phyloP scores from a whole-genome alignment of 345 rosid genomes.

The Chamaenerion angustifolium region DNA sequence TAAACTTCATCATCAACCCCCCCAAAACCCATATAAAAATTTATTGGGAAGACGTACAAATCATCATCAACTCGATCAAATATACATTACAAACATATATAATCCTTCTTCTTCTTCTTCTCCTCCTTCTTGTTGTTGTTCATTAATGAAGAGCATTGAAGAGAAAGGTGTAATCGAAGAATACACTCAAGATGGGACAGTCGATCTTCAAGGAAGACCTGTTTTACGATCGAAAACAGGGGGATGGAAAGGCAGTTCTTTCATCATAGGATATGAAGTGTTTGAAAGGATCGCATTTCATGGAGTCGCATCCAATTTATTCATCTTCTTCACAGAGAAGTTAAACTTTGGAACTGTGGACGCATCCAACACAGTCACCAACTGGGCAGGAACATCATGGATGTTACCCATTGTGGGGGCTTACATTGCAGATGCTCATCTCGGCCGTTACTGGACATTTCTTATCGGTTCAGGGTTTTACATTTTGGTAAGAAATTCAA shows the following conservation, averaged over 20 bases:
- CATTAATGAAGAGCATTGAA: too few species aligned
- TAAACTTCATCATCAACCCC: too few species aligned
- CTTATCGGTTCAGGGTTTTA: constrained; percentile 28
- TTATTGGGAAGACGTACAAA: too few species aligned
- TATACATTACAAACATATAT: too few species aligned
- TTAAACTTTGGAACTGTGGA: constrained; percentile 53
- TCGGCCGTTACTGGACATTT: constrained; percentile 54
- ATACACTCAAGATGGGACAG: constrained; percentile 41
- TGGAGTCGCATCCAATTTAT: constrained; percentile 51
- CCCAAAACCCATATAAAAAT: too few species aligned
- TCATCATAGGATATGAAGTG: constrained; percentile 47
- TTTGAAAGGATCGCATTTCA: constrained; percentile 64
- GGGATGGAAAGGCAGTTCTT: constrained; percentile 47
- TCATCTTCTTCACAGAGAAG: constrained; percentile 28
- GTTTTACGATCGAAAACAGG: constrained; percentile 39
- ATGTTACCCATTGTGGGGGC: constrained; percentile 47
- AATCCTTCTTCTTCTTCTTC: too few species aligned
- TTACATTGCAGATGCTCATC: constrained; percentile 47
- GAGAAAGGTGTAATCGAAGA: constrained; percentile 6
- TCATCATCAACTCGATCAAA: too few species aligned
- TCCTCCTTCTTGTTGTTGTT: too few species aligned
- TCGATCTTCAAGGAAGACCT: constrained; percentile 40
- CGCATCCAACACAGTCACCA: constrained; percentile 49
- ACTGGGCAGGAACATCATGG: constrained; percentile 52
- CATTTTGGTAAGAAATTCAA: constrained; percentile 17